These are phyloP conservation scores for Malassezia furfur DNA, from an alignment of 1,284 basidiomycete species.

Conservation along the genomic window DNA sequence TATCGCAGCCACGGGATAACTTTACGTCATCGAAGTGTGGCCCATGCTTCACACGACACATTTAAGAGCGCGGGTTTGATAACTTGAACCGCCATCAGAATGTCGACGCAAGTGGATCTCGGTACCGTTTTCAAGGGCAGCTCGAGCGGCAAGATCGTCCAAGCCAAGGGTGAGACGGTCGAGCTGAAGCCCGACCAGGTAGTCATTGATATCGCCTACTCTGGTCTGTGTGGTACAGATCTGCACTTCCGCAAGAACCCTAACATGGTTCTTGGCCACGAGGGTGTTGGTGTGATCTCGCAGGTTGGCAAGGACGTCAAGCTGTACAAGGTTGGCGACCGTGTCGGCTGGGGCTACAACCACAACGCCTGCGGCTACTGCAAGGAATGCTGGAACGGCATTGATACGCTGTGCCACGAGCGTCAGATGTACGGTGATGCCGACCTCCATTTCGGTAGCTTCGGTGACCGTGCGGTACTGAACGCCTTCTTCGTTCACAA, in stretches of 20 bases:
- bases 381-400: conserved; percentile 34
- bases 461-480: conserved; percentile 41
- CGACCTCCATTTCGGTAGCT: conserved; percentile 35
- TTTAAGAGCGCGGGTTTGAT: too few species aligned
- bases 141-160: conserved; percentile 32
- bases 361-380: conserved; percentile 35
- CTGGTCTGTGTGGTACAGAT: conserved; percentile 42
- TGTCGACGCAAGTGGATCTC: conserved; percentile 20
- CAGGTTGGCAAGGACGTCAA: conserved; percentile 31
- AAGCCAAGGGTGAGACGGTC: conserved; percentile 21
- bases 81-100: neutral
- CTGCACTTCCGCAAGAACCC: conserved; percentile 29
- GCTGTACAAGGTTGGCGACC: conserved; percentile 33
- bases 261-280: conserved; percentile 40
- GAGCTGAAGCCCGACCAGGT: conserved; percentile 26
- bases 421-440: conserved; percentile 30
- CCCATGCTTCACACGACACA: too few species aligned
- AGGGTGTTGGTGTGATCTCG: conserved; percentile 42
- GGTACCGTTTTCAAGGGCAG: conserved; percentile 41
- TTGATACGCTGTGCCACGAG: conserved; percentile 34
- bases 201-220: conserved; percentile 40
- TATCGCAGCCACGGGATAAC: too few species aligned
- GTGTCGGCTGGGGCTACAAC: conserved; percentile 44
- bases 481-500: conserved; percentile 32
- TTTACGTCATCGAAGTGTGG: too few species aligned